phyloP scores from a whole-genome alignment of 805 yeast species.

The Metschnikowia vanudenii region DNA sequence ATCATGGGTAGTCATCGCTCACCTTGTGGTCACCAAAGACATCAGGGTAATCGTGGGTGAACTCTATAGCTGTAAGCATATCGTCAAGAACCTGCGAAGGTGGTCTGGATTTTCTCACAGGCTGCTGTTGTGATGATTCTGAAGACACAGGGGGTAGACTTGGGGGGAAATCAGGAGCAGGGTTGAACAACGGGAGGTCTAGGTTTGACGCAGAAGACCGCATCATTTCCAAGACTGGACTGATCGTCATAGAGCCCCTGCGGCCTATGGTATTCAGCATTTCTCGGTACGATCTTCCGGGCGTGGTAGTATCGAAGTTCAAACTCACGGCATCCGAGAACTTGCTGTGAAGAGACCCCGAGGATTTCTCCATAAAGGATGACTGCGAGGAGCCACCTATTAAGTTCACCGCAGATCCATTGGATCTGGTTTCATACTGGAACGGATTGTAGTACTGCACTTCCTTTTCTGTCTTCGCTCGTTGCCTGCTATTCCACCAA shows the following conservation, averaged over 20 bases:
- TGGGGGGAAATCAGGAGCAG: background rate
- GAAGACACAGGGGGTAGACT: background rate
- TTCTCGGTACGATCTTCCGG: slow-evolving; percentile 32
- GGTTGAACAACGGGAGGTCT: slow-evolving; percentile 16
- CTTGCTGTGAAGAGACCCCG: slow-evolving; percentile 13
- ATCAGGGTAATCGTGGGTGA: slow-evolving; percentile 9
- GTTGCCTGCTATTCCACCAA: slow-evolving; percentile 15
- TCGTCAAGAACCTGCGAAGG: slow-evolving; percentile 52
- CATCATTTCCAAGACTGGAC: slow-evolving; percentile 48
- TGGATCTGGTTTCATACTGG: slow-evolving; percentile 7
- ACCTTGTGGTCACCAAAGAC: no score
- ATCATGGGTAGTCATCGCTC: no score
- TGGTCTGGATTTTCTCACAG: slow-evolving; percentile 33
- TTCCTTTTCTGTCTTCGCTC: slow-evolving; percentile 35
- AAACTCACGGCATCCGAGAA: slow-evolving; percentile 13
- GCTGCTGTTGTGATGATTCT: background rate
- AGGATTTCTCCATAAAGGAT: slow-evolving; percentile 26
- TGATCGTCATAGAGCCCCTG: slow-evolving; percentile 49
- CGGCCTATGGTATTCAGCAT: slow-evolving; percentile 21
- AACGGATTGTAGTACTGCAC: slow-evolving; percentile 25
- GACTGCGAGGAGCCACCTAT: slow-evolving; percentile 20
- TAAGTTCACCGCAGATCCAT: slow-evolving; percentile 11
- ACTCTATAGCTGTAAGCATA: slow-evolving; percentile 31
- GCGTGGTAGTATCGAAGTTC: slow-evolving; percentile 19
- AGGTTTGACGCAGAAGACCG: slow-evolving; percentile 13